Base-by-base conservation (phyloP, 768 basidiomycete species). In the Gloeophyllum trabeum region DNA sequence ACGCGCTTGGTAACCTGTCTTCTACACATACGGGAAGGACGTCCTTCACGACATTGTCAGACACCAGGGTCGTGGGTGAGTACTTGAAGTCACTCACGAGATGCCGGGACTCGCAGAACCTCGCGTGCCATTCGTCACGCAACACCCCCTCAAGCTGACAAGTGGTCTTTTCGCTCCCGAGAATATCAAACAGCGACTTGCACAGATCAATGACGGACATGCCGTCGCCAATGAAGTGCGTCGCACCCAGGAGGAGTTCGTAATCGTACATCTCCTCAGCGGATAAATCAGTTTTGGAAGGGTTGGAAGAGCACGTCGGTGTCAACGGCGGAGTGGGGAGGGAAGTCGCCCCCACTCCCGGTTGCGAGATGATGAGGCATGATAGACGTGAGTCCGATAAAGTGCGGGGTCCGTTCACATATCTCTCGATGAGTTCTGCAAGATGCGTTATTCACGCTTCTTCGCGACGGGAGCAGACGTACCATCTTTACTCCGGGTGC, bases 221-320 rank as follows among this genome's bases (percentile, higher is more conserved):
- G 18, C 89, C 89, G 54, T 92, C 89, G 16, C 86, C 87, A 37
- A 90, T 58, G 57, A 81, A 90, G 55, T 92, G 89, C 5, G 82
- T 75, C 3, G 82, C 79, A 48, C 79, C 80, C 38, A 92, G 70
- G 47, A 86, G 62, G 42, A 89, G 59, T 52, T 89, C 75, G 51
- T 69, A 78, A 41, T 71, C 40, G 42, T 45, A 22, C 22, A 48
- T 50, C 12, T 26, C 41, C 28, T 46, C 21, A 32, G 28, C 28
- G 16, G 28, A 32, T 10, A 16, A 10, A 32, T 32, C 28, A 32
- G 28, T 16, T 10, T 32, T 32, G 28, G 16, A 16, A 32, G 10
- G 10, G 10, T 32, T 16, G 16, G 28, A 10, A 10, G 28, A 32
- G 28, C 28, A 10, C 28, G 28, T 10, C 28, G 10, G 10, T 16